Conservation (phyloP, 192 early-diverging fungal genomes). For the Entomortierella parvispora region DNA sequence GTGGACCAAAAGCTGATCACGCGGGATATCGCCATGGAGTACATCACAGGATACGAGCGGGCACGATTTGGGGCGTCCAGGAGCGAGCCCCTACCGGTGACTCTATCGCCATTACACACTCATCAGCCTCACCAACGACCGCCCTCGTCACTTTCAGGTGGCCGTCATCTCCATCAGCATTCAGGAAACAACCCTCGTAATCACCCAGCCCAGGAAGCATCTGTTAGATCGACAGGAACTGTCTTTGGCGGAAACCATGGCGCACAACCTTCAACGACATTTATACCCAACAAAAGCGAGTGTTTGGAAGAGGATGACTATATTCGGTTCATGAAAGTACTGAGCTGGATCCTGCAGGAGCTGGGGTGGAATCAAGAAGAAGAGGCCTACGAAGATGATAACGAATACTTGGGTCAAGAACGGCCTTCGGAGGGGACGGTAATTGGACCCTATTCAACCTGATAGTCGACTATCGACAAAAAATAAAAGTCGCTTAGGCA, state of each 20-base stretch:
- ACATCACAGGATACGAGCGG: conserved; percentile 66
- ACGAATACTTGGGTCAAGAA: background rate
- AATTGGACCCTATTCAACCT: too few relatives aligned
- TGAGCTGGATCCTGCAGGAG: conserved; percentile 57
- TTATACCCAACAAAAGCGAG: background rate
- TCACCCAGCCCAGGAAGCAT: too few relatives aligned
- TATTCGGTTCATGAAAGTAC: conserved; percentile 60
- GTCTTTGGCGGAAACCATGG: background rate
- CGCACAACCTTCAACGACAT: too few relatives aligned
- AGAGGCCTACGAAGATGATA: conserved; percentile 44
- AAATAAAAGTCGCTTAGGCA: too few relatives aligned
- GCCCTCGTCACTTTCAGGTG: conserved; percentile 1
- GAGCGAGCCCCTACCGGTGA: conserved; percentile 17
- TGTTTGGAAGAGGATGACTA: conserved; percentile 56
- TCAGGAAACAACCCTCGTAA: too few relatives aligned
- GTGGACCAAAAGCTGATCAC: conserved; percentile 57
- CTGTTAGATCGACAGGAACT: background rate
- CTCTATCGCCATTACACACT: conserved; percentile 10
- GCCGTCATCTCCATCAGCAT: conserved; percentile 9
- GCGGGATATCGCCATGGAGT: conserved; percentile 57
- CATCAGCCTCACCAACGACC: background rate
- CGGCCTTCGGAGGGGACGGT: background rate
- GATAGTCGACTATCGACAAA: too few relatives aligned
- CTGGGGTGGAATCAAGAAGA: conserved; percentile 53
- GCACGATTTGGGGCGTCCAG: conserved; percentile 57